phyloP scores from a whole-genome alignment of 1,284 basidiomycete species.

The Ganoderma sp. region DNA sequence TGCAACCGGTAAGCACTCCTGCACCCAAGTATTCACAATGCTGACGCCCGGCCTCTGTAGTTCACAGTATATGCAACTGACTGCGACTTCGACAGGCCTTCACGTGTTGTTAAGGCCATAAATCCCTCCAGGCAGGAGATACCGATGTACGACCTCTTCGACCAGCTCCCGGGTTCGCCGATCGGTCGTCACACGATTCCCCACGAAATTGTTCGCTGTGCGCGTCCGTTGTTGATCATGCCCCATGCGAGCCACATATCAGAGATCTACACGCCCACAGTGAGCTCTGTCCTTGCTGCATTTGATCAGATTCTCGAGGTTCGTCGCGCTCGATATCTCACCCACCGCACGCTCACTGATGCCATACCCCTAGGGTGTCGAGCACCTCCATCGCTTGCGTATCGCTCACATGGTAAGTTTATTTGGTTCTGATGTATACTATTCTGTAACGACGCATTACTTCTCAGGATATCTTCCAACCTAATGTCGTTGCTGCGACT shows the following conservation, averaged over 20 bases:
- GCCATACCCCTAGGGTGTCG: background rate
- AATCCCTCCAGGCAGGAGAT: background rate
- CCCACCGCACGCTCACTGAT: background rate
- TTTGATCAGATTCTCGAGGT: background rate
- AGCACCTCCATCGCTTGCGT: background rate
- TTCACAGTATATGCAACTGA: background rate
- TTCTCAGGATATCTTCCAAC: conserved; percentile 23
- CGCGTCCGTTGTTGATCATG: background rate
- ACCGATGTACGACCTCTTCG: background rate
- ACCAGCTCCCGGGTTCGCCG: background rate
- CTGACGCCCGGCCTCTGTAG: background rate
- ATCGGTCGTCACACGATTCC: background rate
- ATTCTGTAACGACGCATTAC: too few relatives aligned
- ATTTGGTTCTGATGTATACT: too few relatives aligned
- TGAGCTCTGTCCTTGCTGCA: background rate
- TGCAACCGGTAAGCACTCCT: background rate
- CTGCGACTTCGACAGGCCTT: too few relatives aligned
- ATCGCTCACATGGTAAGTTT: background rate
- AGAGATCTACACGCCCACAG: background rate
- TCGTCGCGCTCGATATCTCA: background rate
- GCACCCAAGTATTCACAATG: background rate
- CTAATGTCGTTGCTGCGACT: conserved; percentile 11
- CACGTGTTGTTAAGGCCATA: background rate
- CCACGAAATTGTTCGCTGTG: background rate
- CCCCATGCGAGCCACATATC: background rate